Conservation (phyloP, 371 early-diverging fungal species). For the Dinochytrium kinnereticum region DNA sequence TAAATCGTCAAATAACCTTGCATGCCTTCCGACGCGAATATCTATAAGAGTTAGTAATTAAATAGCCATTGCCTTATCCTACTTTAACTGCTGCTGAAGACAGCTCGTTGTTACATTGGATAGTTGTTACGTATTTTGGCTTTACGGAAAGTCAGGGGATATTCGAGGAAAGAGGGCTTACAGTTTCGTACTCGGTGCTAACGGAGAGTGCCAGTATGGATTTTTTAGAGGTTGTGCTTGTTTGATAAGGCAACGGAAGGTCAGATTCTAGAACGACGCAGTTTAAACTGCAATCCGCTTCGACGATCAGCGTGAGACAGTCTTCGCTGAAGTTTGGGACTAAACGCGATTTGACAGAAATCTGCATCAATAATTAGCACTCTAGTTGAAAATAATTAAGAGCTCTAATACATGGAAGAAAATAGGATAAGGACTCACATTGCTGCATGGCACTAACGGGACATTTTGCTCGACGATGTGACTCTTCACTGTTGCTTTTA, state of each 20-base stretch:
- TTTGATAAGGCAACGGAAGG: not conserved
- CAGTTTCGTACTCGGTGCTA: not conserved
- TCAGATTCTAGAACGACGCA: not conserved
- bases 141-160: not conserved
- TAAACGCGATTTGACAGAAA: not conserved
- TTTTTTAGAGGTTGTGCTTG: not conserved
- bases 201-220: not conserved
- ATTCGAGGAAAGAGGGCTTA: too few species aligned
- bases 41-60: not conserved
- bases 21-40: not conserved
- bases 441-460: not conserved
- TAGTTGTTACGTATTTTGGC: not conserved
- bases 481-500: not conserved
- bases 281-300: not conserved
- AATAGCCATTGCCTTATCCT: too few species aligned
- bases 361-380: too few species aligned
- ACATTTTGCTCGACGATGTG: not conserved
- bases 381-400: too few species aligned
- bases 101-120: not conserved
- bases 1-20: not conserved
- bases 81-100: not conserved
- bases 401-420: not conserved
- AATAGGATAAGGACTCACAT: not conserved
- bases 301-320: not conserved
- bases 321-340: not conserved